These are phyloP conservation scores for sorghum (Sorghum bicolor) DNA, from an alignment of 176 grass and related monocot genomes.

Conservation along the genomic window DNA sequence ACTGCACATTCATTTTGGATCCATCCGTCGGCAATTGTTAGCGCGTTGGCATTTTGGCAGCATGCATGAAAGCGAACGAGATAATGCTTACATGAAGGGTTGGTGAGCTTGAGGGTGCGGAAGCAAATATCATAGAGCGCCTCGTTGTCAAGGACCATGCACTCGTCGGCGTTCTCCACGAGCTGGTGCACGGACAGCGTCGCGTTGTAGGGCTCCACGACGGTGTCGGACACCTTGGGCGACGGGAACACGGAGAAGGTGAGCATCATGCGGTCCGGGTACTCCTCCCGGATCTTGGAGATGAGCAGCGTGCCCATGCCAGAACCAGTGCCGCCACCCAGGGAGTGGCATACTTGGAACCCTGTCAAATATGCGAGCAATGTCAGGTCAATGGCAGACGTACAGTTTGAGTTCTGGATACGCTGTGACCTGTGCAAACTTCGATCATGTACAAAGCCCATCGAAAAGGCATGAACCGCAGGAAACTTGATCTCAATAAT, in stretches of 20 bases:
- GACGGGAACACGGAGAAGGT: constrained; percentile 77
- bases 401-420: neutral
- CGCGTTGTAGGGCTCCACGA: constrained; percentile 71
- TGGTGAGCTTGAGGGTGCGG: constrained; percentile 74
- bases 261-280: constrained; percentile 68
- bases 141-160: constrained; percentile 75
- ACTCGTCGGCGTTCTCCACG: constrained; percentile 76
- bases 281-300: constrained; percentile 64
- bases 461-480: neutral
- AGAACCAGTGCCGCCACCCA: constrained; percentile 44
- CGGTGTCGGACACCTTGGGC: constrained; percentile 69
- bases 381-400: neutral
- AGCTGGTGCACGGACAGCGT: constrained; percentile 75
- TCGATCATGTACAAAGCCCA: neutral
- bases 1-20: constrained; percentile 27
- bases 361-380: constrained; percentile 18
- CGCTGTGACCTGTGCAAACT: neutral
- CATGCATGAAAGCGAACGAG: neutral
- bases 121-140: constrained; percentile 76
- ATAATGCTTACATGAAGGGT: constrained; percentile 54
- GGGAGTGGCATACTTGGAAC: constrained; percentile 70
- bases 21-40: neutral
- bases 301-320: constrained; percentile 66
- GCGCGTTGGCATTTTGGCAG: neutral
- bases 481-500: neutral